Conservation (phyloP, 1,139 yeast genomes). For the Debaryomycetaceae sp. region DNA sequence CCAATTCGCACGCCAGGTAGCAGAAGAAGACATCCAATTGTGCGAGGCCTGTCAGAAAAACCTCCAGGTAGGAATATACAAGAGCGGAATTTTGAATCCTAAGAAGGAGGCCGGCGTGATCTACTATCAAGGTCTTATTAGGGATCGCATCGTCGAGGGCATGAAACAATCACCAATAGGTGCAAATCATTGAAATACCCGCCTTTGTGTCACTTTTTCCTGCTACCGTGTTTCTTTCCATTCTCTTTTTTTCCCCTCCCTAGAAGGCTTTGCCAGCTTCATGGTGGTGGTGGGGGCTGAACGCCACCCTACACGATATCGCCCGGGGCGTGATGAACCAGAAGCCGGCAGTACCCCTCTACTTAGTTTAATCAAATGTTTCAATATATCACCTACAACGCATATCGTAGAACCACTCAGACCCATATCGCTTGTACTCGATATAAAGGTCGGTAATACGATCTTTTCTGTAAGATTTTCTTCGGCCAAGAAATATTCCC, state of each 20-base stretch:
- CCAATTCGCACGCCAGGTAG: slow-evolving; percentile 12
- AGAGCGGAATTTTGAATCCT: slow-evolving; percentile 24
- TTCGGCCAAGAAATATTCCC: too few relatives aligned
- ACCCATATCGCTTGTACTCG: too few relatives aligned
- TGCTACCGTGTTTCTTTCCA: background rate
- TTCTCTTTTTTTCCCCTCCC: background rate
- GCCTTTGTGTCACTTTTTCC: background rate
- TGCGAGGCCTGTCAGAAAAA: slow-evolving; percentile 19
- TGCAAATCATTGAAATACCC: background rate
- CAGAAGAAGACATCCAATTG: slow-evolving; percentile 16
- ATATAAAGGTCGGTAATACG: too few relatives aligned
- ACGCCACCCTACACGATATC: too few relatives aligned
- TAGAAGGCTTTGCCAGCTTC: too few relatives aligned
- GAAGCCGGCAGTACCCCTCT: too few relatives aligned
- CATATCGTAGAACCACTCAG: too few relatives aligned
- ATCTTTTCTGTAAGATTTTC: too few relatives aligned
- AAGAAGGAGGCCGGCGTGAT: slow-evolving; percentile 40
- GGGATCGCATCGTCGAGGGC: background rate
- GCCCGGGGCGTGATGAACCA: too few relatives aligned
- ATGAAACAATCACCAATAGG: background rate
- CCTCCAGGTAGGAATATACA: slow-evolving; percentile 4
- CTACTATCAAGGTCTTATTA: slow-evolving; percentile 42
- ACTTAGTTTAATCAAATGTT: too few relatives aligned
- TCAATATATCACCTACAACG: too few relatives aligned
- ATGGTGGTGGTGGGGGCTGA: too few relatives aligned